Base-by-base conservation (phyloP, 1,284 basidiomycete species). In the Hypsizygus ulmarius region DNA sequence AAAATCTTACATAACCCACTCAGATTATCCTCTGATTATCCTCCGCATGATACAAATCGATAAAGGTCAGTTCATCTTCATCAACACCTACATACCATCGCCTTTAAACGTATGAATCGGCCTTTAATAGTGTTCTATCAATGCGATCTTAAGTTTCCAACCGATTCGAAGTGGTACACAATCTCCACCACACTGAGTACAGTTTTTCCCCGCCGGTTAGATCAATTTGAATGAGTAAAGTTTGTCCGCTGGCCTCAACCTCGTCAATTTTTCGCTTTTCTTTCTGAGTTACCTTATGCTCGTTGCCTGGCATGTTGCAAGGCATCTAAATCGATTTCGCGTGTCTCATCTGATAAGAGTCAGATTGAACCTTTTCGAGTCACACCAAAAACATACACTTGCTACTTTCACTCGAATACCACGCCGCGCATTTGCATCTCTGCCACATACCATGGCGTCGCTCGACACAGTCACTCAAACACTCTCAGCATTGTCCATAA, bases 401-500 rank as follows among this genome's bases (percentile, higher is more conserved):
- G 44, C 27, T 43, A 21, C 35, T 35, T 25, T 47, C 35, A 47
- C 27, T 47, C 36, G 44, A 48, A 51, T 49, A 43, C 43, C 47
- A 44, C 49, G 47, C 45, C 47, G 55, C 45, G 45, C 44, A 43
- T 57, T 48, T 40, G 47, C 55, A 41, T 51, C 48, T 59, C 52
- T 47, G 35, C 56, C 57, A 44, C 50, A 47, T 45, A 63, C 54
- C 51, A 67, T 69, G 65, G 58, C 63, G 21, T 60, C 70, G 39
- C 59, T 70, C 59, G 64, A 72, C 45, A 59, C 67, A 19, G 59
- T 74, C 47, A 60, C 61, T 25, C 52, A 61, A 38, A 69, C 77
- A 12, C 73, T 86, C 47, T 67, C 74, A 1, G 60, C 69, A 2
- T 69, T 86, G 25, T 76, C 77, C 3, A 81, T 88, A 59, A 66